Percentiles rank a stretch among this genome's conserved stretches.
These are phyloP conservation scores for Pholiota molesta DNA, from an alignment of 768 basidiomycete genomes.

Conservation along the genomic window DNA sequence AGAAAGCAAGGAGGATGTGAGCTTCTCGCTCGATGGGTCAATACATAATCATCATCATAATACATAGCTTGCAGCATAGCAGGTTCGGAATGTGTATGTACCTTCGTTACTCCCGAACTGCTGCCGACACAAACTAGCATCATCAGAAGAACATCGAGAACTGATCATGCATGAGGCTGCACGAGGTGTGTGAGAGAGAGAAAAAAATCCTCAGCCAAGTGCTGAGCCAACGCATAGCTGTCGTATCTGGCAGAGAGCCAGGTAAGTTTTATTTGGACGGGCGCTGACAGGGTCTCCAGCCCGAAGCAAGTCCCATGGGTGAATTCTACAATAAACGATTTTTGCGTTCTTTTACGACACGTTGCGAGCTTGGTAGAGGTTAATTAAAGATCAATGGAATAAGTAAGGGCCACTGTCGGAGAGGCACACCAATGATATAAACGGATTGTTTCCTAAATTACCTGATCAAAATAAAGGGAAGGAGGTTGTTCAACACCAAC, in stretches of 20 bases:
- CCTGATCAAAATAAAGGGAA: slow-evolving; percentile 1
- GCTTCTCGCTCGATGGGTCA: background rate
- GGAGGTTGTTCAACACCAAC: background rate
- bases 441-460: slow-evolving; percentile 7
- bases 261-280: background rate
- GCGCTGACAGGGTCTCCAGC: background rate
- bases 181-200: background rate
- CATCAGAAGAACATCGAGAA: slow-evolving; percentile 1
- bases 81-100: background rate
- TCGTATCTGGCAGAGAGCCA: background rate
- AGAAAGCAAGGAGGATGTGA: background rate
- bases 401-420: slow-evolving; percentile 1
- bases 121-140: background rate
- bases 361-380: background rate
- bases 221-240: background rate
- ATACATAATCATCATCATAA: no score
- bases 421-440: slow-evolving; percentile 18
- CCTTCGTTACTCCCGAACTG: background rate
- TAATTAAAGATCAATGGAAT: slow-evolving; percentile 8
- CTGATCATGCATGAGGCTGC: background rate
- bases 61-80: no score
- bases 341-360: no score
- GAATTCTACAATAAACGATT: no score
- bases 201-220: background rate
- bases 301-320: no score